Evolutionary conservation across 2,329 filamentous ascomycete species (phyloP), one percentile per base, ranked within the genome.

Genomic region (Talaromyces sp.): DNA sequence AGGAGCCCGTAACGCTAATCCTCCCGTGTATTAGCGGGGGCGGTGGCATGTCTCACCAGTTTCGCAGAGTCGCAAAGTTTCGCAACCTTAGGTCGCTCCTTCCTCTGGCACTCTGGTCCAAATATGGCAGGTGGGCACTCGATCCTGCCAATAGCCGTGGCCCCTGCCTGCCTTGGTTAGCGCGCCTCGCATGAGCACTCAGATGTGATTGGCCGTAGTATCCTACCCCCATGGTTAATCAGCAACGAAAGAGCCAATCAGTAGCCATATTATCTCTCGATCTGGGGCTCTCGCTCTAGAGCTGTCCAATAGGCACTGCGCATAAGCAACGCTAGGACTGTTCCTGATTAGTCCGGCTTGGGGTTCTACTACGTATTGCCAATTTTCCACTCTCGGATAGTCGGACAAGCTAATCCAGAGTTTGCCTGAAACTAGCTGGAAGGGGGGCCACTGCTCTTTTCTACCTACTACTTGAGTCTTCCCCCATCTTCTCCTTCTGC

Each of bases 21-120:
- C 14, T 12, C 16, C 8, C 3, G n/a, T 12, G 48, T 25, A 21
- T 52, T 52, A 52, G 48, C 16, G 48, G 48, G 16, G 48, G 48
- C n/a, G 21, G 21, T 16, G 21, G 55, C 23, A 58, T 58, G 55
- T 58, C 55, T 54, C 50, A 54, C n/a, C n/a, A n/a, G n/a, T n/a
- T n/a, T n/a, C n/a, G n/a, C n/a, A 54, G 16, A 12, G 8, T n/a
- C 16, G 5, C 48, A 52, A 9, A 12, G 35, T 57, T n/a, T n/a
- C 54, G 8, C 55, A 58, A 14, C 37, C 21, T 46, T 14, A 11
- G 39, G 54, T 42, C 35, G 54, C 54, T 28, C 54, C 37, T 57
- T 57, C 55, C 55, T 58, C 55, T 18, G 46, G 14, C 14, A 28
- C n/a, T 11, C 5, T 11, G 18, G 3, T 28, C 35, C 18, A 18